These are phyloP conservation scores for Plantago elongata DNA, from an alignment of 257 asterid species.

Conservation along the genomic window DNA sequence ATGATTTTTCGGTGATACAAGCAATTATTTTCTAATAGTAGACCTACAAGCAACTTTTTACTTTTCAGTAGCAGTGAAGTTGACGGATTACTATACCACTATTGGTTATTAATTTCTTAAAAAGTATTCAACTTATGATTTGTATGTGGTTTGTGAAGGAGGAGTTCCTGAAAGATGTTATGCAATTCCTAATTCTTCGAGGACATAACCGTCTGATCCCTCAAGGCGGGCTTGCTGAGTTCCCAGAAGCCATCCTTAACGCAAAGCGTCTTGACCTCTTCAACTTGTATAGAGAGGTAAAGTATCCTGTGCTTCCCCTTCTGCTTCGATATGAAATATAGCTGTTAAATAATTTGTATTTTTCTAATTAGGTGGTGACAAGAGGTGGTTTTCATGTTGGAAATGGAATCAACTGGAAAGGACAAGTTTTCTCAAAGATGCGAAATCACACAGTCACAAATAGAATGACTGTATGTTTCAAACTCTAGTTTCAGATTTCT, in stretches of 20 bases:
- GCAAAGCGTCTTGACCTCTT: conserved; percentile 97
- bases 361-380: conserved; percentile 72
- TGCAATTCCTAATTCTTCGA: conserved; percentile 92
- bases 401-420: conserved; percentile 98
- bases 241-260: conserved; percentile 97
- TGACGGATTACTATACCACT: no score
- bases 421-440: conserved; percentile 99
- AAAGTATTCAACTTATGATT: conserved; percentile 1
- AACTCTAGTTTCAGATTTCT: conserved; percentile 8
- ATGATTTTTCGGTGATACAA: no score
- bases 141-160: conserved; percentile 41
- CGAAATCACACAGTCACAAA: conserved; percentile 94
- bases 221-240: conserved; percentile 95
- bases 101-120: no score
- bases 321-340: neutral
- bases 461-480: conserved; percentile 75
- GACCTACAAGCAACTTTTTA: no score
- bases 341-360: conserved; percentile 10
- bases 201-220: conserved; percentile 98
- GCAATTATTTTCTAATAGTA: no score
- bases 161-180: conserved; percentile 90
- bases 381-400: conserved; percentile 99
- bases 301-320: conserved; percentile 11
- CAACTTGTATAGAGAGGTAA: conserved; percentile 96
- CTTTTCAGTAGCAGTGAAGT: no score